These are phyloP conservation scores for Phaeosphaeriaceae sp. DNA, from an alignment of 2,329 filamentous ascomycete genomes.

Conservation along the genomic window DNA sequence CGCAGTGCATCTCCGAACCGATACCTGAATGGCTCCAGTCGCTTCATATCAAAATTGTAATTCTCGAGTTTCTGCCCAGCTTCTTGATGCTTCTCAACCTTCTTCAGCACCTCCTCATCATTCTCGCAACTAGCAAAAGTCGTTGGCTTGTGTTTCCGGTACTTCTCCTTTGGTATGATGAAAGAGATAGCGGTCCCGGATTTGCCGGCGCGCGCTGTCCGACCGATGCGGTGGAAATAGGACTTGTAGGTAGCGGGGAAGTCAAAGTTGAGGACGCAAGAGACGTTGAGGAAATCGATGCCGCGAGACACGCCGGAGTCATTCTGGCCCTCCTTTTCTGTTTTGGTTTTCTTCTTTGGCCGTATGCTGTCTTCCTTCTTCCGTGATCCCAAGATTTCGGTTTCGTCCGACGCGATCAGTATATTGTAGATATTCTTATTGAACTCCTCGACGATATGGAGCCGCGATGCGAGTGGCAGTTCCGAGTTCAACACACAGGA, in stretches of 20 bases:
- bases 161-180: conserved; percentile 80
- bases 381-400: conserved; percentile 74
- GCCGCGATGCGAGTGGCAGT: conserved; percentile 86
- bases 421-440: conserved; percentile 98
- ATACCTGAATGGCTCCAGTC: conserved; percentile 93
- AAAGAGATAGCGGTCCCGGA: conserved; percentile 96
- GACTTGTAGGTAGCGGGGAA: conserved; percentile 86
- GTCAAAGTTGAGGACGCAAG: conserved; percentile 89
- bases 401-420: conserved; percentile 93
- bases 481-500: conserved; percentile 95
- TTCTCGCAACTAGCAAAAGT: conserved; percentile 75
- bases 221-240: conserved; percentile 95
- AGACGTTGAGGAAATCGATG: conserved; percentile 94
- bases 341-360: conserved; percentile 63
- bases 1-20: conserved; percentile 85
- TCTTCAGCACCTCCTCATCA: conserved; percentile 82
- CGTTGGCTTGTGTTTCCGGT: conserved; percentile 89
- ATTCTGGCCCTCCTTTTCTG: conserved; percentile 68
- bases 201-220: conserved; percentile 89
- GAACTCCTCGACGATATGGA: conserved; percentile 97
- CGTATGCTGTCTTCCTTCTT: conserved; percentile 47
- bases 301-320: conserved; percentile 96
- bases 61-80: conserved; percentile 82
- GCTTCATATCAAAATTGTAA: conserved; percentile 93
- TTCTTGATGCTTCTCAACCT: conserved; percentile 83